phyloP scores from a whole-genome alignment of 164 flowering plant genomes.

The Stephania cephalantha region DNA sequence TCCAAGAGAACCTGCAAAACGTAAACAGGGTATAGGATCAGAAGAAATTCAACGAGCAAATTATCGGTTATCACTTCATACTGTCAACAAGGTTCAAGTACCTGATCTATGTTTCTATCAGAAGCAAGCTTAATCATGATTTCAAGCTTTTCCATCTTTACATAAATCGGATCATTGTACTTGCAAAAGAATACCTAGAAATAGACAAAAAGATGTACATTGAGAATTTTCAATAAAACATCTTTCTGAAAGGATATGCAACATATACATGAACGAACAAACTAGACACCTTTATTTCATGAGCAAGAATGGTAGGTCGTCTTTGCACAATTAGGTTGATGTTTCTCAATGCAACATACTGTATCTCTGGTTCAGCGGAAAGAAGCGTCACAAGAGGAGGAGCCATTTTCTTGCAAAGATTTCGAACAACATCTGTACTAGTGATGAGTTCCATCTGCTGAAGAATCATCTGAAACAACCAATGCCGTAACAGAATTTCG shows the following conservation, averaged over 20 bases:
- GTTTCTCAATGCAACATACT: conserved; percentile 93
- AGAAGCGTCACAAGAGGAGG: conserved; percentile 99
- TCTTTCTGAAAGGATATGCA: background rate
- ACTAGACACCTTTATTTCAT: conserved; percentile 85
- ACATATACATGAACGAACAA: background rate
- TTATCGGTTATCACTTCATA: background rate
- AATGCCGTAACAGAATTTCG: conserved; percentile 9
- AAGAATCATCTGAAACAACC: conserved; percentile 80
- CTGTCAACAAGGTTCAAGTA: conserved; percentile 12
- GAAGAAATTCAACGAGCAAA: background rate
- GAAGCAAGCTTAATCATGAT: conserved; percentile 99
- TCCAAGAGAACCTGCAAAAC: conserved; percentile 76
- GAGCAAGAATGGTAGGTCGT: conserved; percentile 96
- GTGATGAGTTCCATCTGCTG: conserved; percentile 98
- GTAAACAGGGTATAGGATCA: conserved; percentile 5
- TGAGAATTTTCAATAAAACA: background rate
- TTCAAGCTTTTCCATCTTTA: conserved; percentile 93
- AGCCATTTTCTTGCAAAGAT: conserved; percentile 99
- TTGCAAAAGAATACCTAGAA: conserved; percentile 97
- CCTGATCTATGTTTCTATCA: conserved; percentile 98
- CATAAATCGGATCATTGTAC: conserved; percentile 98
- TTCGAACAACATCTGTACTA: conserved; percentile 93
- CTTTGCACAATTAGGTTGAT: conserved; percentile 96
- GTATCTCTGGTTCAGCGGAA: conserved; percentile 99
- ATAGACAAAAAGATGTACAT: conserved; percentile 8